Conservation (phyloP, 2,329 filamentous ascomycete species). For the Fusarium nygamai region DNA sequence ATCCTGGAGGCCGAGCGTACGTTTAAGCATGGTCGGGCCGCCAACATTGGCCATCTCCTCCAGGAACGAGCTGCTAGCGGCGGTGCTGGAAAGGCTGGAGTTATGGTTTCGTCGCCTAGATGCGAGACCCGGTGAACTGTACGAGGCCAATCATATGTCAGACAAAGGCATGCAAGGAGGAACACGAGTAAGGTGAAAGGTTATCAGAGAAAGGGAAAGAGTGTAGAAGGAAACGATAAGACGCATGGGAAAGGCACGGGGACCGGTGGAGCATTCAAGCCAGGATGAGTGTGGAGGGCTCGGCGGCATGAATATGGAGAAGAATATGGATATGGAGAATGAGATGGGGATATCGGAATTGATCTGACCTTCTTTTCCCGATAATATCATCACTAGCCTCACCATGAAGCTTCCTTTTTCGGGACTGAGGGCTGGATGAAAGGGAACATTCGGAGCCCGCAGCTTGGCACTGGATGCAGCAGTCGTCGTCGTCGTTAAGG, state of each 20-base stretch:
- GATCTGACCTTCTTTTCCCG: constrained; percentile 75
- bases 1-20: constrained; percentile 78
- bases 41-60: constrained; percentile 78
- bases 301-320: constrained; percentile 22
- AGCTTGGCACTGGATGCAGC: constrained; percentile 81
- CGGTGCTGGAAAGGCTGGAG: constrained; percentile 69
- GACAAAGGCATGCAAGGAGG: constrained; percentile 44
- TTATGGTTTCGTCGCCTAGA: constrained; percentile 62
- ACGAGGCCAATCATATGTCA: constrained; percentile 61
- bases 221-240: constrained; percentile 33
- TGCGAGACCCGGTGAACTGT: constrained; percentile 66
- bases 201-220: constrained; percentile 30
- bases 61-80: constrained; percentile 69
- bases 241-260: constrained; percentile 33
- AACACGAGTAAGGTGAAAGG: constrained; percentile 35
- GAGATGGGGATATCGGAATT: constrained; percentile 21
- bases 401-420: constrained; percentile 81
- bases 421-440: constrained; percentile 77
- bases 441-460: constrained; percentile 84
- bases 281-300: constrained; percentile 31
- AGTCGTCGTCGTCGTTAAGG: constrained; percentile 76
- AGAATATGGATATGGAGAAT: constrained; percentile 18
- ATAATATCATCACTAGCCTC: constrained; percentile 68
- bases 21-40: constrained; percentile 71
- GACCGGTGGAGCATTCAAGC: constrained; percentile 27